Evolutionary conservation across 2,329 filamentous ascomycete genomes (phyloP).

Genomic region (Ilyonectria sp.): DNA sequence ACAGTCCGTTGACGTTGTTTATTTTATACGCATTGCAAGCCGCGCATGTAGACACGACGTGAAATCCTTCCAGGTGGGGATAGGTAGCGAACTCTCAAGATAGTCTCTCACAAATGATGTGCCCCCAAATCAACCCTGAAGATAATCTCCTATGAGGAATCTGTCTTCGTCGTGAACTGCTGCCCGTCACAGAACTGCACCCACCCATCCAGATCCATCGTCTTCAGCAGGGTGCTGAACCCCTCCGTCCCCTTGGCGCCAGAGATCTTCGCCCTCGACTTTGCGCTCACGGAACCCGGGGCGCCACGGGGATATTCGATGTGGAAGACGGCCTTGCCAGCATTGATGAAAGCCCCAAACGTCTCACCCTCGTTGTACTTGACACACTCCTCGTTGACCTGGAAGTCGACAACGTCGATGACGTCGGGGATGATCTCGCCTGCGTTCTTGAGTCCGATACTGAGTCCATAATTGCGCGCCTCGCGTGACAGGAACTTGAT

Average conservation of each 20-base stretch:
- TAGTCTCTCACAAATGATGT: too few relatives aligned
- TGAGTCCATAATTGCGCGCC: constrained; percentile 67
- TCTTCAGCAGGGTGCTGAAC: constrained; percentile 78
- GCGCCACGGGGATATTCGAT: constrained; percentile 76
- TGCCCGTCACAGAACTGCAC: constrained; percentile 38
- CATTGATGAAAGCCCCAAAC: constrained; percentile 70
- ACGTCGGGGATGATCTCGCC: constrained; percentile 68
- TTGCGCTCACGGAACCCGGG: constrained; percentile 49
- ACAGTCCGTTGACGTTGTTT: too few relatives aligned
- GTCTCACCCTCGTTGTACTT: constrained; percentile 71
- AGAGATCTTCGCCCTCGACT: constrained; percentile 60
- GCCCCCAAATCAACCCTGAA: too few relatives aligned
- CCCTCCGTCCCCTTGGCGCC: constrained; percentile 57
- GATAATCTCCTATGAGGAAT: too few relatives aligned
- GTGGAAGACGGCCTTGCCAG: constrained; percentile 78
- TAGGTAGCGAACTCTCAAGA: too few relatives aligned
- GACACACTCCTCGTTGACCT: constrained; percentile 79
- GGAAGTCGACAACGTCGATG: constrained; percentile 70
- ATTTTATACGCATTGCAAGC: too few relatives aligned
- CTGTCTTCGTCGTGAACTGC: constrained; percentile 12
- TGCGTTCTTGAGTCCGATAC: constrained; percentile 78
- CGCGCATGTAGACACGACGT: too few relatives aligned
- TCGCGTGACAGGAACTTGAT: constrained; percentile 71
- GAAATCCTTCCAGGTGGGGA: too few relatives aligned
- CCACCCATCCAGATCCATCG: constrained; percentile 74